These are phyloP conservation scores for Aspergillus sclerotialis DNA, from an alignment of 2,329 filamentous ascomycete species.

Conservation along the genomic window DNA sequence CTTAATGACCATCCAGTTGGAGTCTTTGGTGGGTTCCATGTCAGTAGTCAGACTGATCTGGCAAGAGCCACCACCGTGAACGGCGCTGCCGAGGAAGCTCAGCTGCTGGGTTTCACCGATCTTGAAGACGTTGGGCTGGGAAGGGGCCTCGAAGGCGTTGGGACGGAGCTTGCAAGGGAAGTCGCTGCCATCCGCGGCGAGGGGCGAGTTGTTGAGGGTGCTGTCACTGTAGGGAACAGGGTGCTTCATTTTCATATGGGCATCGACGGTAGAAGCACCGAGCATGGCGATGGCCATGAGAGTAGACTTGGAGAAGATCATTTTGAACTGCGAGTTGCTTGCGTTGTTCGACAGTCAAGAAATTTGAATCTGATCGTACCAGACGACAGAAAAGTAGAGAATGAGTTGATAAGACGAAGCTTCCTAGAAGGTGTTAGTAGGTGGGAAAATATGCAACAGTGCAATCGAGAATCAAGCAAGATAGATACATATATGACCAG, in stretches of 20 bases:
- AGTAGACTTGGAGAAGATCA: constrained; percentile 23
- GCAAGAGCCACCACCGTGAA: constrained; percentile 88
- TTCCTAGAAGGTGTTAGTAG: constrained; percentile 12
- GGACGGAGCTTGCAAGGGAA: constrained; percentile 76
- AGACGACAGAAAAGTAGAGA: constrained; percentile 24
- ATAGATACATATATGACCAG: too few species aligned
- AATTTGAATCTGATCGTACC: constrained; percentile 26
- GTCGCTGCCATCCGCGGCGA: constrained; percentile 53
- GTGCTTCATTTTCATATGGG: constrained; percentile 67
- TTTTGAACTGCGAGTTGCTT: constrained; percentile 12
- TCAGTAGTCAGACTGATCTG: constrained; percentile 84
- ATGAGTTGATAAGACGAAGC: constrained; percentile 9
- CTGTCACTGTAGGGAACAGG: constrained; percentile 57
- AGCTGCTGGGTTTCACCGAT: constrained; percentile 59
- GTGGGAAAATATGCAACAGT: constrained; percentile 1
- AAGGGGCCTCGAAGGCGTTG: constrained; percentile 34
- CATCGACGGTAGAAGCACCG: constrained; percentile 51
- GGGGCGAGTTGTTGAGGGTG: constrained; percentile 56
- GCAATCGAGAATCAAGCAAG: neutral
- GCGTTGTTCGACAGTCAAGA: constrained; percentile 14
- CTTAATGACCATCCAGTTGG: constrained; percentile 81
- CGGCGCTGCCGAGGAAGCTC: constrained; percentile 62
- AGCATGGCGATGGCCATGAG: constrained; percentile 41
- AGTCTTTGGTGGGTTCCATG: constrained; percentile 55
- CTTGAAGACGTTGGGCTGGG: constrained; percentile 52